Conservation (phyloP, 345 rosid genomes). For the Excoecaria cochinchinensis region DNA sequence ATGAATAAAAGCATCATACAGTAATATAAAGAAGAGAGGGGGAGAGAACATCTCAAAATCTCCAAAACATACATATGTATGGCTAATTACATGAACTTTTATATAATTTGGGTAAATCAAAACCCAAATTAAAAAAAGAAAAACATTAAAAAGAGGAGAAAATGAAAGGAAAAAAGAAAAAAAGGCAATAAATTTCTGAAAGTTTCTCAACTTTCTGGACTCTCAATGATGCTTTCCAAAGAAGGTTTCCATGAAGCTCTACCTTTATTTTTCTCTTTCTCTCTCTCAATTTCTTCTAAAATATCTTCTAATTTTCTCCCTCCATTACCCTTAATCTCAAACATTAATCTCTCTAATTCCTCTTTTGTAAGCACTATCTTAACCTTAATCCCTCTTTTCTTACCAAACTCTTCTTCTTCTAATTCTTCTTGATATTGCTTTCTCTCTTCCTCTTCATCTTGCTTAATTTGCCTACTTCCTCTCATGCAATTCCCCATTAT, state of each 20-base stretch:
- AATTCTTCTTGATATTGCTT: not conserved
- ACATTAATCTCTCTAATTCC: slow-evolving; percentile 62
- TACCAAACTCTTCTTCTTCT: not conserved
- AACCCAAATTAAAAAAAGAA: slow-evolving; percentile 2
- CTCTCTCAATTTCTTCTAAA: slow-evolving; percentile 39
- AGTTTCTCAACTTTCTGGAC: slow-evolving; percentile 30
- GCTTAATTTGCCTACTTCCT: slow-evolving; percentile 4
- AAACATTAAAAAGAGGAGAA: not conserved
- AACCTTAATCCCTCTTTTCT: slow-evolving; percentile 49
- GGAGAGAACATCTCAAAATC: too few species aligned
- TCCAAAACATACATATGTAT: not conserved
- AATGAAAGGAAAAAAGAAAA: not conserved
- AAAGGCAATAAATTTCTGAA: too few species aligned
- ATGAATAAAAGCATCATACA: too few species aligned
- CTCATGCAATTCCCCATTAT: slow-evolving; percentile 53
- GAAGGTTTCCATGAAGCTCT: slow-evolving; percentile 61
- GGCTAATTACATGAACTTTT: not conserved
- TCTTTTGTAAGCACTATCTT: slow-evolving; percentile 75
- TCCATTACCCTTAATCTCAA: slow-evolving; percentile 32
- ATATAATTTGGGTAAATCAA: not conserved
- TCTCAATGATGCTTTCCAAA: slow-evolving; percentile 57
- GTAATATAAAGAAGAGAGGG: too few species aligned
- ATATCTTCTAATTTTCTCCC: slow-evolving; percentile 43
- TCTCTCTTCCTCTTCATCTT: slow-evolving; percentile 13
- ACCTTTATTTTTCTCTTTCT: slow-evolving; percentile 25